phyloP scores from a whole-genome alignment of 495 filamentous ascomycete species.

The Penicillium egyptiacum region DNA sequence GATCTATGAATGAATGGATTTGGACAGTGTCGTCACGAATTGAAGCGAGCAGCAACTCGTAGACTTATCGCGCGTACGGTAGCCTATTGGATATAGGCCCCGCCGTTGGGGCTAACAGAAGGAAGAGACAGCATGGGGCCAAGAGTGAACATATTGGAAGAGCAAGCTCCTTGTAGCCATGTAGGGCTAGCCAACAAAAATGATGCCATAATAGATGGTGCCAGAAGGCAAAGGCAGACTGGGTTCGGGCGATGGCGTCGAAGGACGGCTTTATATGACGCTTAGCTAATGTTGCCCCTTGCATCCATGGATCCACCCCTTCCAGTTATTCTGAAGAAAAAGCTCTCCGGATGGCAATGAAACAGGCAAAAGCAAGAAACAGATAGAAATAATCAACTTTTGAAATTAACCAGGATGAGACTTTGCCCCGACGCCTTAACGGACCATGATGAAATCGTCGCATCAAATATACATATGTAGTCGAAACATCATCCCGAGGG shows the following conservation, averaged over 20 bases:
- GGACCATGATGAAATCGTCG: conserved; percentile 41
- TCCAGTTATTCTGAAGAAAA: not conserved
- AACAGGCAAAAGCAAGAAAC: not conserved
- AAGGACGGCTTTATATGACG: conserved; percentile 11
- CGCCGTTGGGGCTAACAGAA: conserved; percentile 71
- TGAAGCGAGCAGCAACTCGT: conserved; percentile 27
- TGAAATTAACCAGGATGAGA: conserved; percentile 28
- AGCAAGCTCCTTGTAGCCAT: conserved; percentile 28
- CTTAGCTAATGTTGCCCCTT: conserved; percentile 26
- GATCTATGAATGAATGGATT: not conserved
- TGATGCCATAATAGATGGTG: conserved; percentile 27
- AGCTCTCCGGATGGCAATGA: not conserved
- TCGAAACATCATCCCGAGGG: conserved; percentile 31
- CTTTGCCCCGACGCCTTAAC: conserved; percentile 42
- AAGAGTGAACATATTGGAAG: conserved; percentile 9
- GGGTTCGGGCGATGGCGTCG: not conserved
- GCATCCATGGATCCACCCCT: not conserved
- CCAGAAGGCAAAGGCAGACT: not conserved
- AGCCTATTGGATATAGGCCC: conserved; percentile 58
- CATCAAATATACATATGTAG: conserved; percentile 48
- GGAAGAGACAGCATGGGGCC: conserved; percentile 40
- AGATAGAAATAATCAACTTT: conserved; percentile 21
- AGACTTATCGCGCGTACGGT: conserved; percentile 19
- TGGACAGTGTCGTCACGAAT: conserved; percentile 37
- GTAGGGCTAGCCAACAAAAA: conserved; percentile 33